A percentile compares a stretch with the other conserved stretches of the same genome.
Conservation (phyloP, 441 rosid species). For the Euphorbia celastroides region DNA sequence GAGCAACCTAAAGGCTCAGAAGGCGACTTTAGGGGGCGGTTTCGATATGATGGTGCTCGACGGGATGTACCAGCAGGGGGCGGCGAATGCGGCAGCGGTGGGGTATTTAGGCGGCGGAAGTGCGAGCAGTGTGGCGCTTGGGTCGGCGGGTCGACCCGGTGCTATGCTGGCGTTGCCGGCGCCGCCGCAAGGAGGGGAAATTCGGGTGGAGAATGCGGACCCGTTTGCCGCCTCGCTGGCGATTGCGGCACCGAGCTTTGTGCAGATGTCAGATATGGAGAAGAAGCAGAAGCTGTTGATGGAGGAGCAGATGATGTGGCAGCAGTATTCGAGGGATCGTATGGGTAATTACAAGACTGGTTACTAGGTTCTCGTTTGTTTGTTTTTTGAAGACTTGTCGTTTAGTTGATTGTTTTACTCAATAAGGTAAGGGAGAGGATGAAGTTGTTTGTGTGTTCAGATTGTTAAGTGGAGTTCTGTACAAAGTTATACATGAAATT, state of each 20-base stretch:
- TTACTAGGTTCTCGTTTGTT: neutral
- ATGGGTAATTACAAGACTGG: constrained; percentile 12
- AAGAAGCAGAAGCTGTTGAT: constrained; percentile 46
- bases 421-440: too few species aligned
- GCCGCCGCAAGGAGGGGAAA: constrained; percentile 30
- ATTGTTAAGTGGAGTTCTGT: too few species aligned
- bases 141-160: constrained; percentile 42
- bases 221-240: constrained; percentile 51
- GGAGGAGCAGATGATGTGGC: constrained; percentile 65
- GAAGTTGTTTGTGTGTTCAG: too few species aligned
- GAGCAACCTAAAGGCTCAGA: constrained; percentile 38
- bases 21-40: constrained; percentile 39
- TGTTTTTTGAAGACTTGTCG: neutral
- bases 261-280: constrained; percentile 62
- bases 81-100: constrained; percentile 23
- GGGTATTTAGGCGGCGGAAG: constrained; percentile 34
- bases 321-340: constrained; percentile 40
- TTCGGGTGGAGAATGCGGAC: constrained; percentile 19
- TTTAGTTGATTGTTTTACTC: neutral
- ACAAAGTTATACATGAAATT: too few species aligned
- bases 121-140: constrained; percentile 49
- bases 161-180: constrained; percentile 50
- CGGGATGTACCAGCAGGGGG: constrained; percentile 59
- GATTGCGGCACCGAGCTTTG: constrained; percentile 43
- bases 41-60: constrained; percentile 51